Conservation (phyloP, 192 early-diverging fungal species). For the Thoreauomyces humboldtii region DNA sequence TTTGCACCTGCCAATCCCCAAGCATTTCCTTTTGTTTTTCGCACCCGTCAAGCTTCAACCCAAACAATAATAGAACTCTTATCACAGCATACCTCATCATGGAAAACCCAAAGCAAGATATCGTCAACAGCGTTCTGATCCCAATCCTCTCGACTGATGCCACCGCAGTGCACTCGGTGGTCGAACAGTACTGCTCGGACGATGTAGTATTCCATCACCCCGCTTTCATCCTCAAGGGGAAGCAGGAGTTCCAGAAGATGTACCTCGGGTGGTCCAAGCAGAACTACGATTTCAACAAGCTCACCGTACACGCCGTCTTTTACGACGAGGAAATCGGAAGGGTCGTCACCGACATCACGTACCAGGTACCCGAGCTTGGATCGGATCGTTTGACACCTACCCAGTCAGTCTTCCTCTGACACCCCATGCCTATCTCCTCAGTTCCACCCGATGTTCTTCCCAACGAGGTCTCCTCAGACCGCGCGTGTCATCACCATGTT, state of each 20-base stretch:
- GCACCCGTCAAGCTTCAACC: too few relatives aligned
- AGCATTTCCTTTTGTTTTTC: too few relatives aligned
- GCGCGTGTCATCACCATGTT: conserved; percentile 20
- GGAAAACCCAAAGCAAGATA: conserved; percentile 23
- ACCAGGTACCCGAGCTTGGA: too few relatives aligned
- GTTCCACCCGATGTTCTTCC: conserved; percentile 16
- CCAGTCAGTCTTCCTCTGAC: too few relatives aligned
- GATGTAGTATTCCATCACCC: conserved; percentile 20
- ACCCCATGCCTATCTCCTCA: too few relatives aligned
- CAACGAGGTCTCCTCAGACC: not conserved
- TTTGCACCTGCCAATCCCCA: too few relatives aligned
- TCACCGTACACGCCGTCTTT: not conserved
- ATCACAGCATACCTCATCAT: too few relatives aligned
- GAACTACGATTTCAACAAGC: not conserved
- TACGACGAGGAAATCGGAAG: conserved; percentile 7
- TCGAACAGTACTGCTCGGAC: conserved; percentile 4
- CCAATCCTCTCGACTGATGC: conserved; percentile 18
- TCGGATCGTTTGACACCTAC: too few relatives aligned
- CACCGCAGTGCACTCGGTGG: not conserved
- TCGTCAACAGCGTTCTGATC: conserved; percentile 1
- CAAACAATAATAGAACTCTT: too few relatives aligned
- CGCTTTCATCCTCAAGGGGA: conserved; percentile 1
- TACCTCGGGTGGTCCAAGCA: conserved; percentile 12
- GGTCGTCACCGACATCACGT: conserved; percentile 16
- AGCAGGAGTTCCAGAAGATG: conserved; percentile 11